These are phyloP conservation scores for Oehlia diaphana DNA, from an alignment of 192 early-diverging fungal genomes.

Conservation along the genomic window DNA sequence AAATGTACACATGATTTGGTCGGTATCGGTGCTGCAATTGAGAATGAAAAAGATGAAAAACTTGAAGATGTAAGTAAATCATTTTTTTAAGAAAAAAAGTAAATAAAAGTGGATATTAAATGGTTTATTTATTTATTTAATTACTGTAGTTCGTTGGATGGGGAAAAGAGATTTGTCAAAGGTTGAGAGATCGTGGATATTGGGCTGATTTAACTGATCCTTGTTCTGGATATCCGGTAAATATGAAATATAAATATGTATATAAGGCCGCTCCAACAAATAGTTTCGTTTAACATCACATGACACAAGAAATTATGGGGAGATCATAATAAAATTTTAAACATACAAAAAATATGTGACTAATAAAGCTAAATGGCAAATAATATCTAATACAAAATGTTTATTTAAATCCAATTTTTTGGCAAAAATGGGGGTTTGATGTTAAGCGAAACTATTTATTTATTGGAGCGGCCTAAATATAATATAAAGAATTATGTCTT, in stretches of 20 bases:
- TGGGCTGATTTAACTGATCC: slow-evolving; percentile 95
- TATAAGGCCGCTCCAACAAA: not conserved
- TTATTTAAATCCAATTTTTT: too few species aligned
- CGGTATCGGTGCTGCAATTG: slow-evolving; percentile 64
- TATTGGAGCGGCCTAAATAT: not conserved
- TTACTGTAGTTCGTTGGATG: slow-evolving; percentile 66
- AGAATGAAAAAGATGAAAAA: slow-evolving; percentile 79
- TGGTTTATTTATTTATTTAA: not conserved
- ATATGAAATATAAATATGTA: slow-evolving; percentile 17
- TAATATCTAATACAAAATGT: too few species aligned
- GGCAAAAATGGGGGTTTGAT: too few species aligned
- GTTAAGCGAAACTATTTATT: too few species aligned
- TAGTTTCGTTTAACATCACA: too few species aligned
- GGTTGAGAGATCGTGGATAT: slow-evolving; percentile 57
- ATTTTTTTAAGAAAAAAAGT: not conserved
- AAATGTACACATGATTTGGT: slow-evolving; percentile 75
- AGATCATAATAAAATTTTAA: too few species aligned
- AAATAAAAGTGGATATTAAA: not conserved
- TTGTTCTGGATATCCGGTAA: slow-evolving; percentile 81
- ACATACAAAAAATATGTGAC: too few species aligned
- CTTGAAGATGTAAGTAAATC: slow-evolving; percentile 64
- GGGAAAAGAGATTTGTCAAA: slow-evolving; percentile 58
- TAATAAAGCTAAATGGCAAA: too few species aligned
- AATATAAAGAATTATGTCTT: not conserved
- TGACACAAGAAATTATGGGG: too few species aligned